Evolutionary conservation across 305 asterid species (phyloP), one percentile per base, ranked within the genome.

Genomic region (Ilex paraguariensis): DNA sequence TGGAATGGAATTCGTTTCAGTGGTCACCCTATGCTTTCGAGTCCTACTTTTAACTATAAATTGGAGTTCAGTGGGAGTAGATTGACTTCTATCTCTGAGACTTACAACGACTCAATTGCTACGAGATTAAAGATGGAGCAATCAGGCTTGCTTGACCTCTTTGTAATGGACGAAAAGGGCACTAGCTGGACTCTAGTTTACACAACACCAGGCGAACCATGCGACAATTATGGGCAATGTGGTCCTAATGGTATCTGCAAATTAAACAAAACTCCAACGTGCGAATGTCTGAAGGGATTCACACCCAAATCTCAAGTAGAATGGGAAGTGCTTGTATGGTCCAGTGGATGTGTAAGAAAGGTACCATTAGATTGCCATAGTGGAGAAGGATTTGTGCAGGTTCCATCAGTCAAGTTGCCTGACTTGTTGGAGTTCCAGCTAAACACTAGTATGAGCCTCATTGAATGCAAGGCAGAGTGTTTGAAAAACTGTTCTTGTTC

Each of bases 141-240:
- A 21, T 21, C 28, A 1, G 28, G 28, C 28, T 21, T 21, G 28
- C 28, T 21, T 21, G 28, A 21, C 28, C 28, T 21, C 28, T 21
- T 21, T 21, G 28, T 21, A 21, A 21, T 21, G 28, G 28, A 21
- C 1, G 28, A 21, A 21, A 21, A 21, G 28, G 28, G 1, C 28
- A 21, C 28, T 1, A 21, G 1, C 28, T 21, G 28, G 28, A 21
- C 28, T 21, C 50, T 63, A 17, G 32, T n/a, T n/a, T 39, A 31
- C 31, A 53, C 59, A 10, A 61, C 59, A 2, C 75, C 66, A 13
- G 67, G 68, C 6, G 72, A 72, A 44, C 68, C 48, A 10, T 79
- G 84, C 56, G 81, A 75, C 21, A 16, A 31, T 45, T 78, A 75
- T 14, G 75, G 63, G 13, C 76, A 10, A 65, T 66, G 28, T 21